These are phyloP conservation scores for Polychaeton citri DNA, from an alignment of 2,329 filamentous ascomycete species.

Conservation along the genomic window DNA sequence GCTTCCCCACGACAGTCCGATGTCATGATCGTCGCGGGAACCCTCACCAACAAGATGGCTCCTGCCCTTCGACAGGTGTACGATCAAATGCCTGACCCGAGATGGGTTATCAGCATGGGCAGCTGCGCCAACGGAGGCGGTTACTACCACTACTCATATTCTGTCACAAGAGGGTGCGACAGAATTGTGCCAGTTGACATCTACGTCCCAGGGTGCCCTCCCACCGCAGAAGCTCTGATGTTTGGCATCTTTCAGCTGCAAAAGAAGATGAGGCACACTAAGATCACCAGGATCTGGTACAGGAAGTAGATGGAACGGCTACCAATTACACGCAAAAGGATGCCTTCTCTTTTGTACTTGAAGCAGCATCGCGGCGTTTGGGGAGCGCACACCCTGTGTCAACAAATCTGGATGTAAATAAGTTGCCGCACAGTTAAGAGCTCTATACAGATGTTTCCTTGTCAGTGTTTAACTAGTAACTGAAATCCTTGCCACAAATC, in stretches of 20 bases:
- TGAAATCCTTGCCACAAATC: too few relatives aligned
- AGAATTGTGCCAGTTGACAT: constrained; percentile 67
- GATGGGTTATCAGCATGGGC: constrained; percentile 77
- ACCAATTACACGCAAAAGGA: not conserved
- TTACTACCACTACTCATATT: constrained; percentile 76
- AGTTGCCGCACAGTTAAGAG: too few relatives aligned
- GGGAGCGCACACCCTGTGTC: not conserved
- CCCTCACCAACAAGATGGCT: constrained; percentile 92
- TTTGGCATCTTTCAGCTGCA: constrained; percentile 61
- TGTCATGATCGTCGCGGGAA: constrained; percentile 87
- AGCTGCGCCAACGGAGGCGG: constrained; percentile 71
- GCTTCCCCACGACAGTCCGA: constrained; percentile 79
- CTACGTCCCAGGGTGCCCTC: constrained; percentile 61
- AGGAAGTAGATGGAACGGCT: constrained; percentile 25
- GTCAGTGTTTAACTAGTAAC: too few relatives aligned
- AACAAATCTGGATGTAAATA: not conserved
- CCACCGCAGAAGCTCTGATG: constrained; percentile 39
- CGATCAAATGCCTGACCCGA: constrained; percentile 84
- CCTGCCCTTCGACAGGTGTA: constrained; percentile 77
- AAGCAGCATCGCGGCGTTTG: not conserved
- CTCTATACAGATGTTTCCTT: too few relatives aligned
- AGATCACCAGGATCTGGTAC: constrained; percentile 44
- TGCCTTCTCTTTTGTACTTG: not conserved
- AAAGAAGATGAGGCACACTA: constrained; percentile 55
- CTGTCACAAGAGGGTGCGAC: constrained; percentile 61